Conservation (phyloP, 306 rosid species). For the Oemleria cerasiformis region DNA sequence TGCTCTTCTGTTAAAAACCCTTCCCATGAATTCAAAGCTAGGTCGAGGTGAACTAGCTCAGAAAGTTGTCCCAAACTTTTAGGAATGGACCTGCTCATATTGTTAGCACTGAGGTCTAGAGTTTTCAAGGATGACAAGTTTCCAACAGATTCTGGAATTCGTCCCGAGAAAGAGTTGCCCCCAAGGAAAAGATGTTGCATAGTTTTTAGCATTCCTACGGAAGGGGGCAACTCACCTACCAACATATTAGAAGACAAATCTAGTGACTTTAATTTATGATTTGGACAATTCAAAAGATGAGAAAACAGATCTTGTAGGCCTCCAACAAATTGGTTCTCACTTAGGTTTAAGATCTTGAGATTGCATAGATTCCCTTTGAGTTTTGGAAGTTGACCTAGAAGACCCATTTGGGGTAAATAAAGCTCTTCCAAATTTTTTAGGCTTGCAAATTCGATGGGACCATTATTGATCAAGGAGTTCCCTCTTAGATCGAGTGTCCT, state of each 20-base stretch:
- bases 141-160: too few relatives aligned
- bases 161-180: too few relatives aligned
- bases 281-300: too few relatives aligned
- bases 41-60: neutral
- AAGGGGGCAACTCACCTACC: conserved; percentile 3
- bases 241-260: neutral
- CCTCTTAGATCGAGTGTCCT: neutral
- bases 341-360: neutral
- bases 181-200: neutral
- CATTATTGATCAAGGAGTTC: neutral
- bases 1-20: conserved; percentile 15
- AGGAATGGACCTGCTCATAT: conserved; percentile 24
- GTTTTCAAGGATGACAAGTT: too few relatives aligned
- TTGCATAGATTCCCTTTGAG: neutral
- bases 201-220: conserved; percentile 10
- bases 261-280: too few relatives aligned
- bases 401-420: neutral
- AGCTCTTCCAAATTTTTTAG: neutral
- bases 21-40: neutral
- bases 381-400: neutral
- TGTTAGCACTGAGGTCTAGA: neutral
- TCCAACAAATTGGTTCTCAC: too few relatives aligned
- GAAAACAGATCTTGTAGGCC: too few relatives aligned
- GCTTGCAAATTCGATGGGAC: neutral
- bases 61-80: conserved; percentile 23